Conservation (phyloP, 2,329 filamentous ascomycete species). For the Pseudofabraea citricarpa region DNA sequence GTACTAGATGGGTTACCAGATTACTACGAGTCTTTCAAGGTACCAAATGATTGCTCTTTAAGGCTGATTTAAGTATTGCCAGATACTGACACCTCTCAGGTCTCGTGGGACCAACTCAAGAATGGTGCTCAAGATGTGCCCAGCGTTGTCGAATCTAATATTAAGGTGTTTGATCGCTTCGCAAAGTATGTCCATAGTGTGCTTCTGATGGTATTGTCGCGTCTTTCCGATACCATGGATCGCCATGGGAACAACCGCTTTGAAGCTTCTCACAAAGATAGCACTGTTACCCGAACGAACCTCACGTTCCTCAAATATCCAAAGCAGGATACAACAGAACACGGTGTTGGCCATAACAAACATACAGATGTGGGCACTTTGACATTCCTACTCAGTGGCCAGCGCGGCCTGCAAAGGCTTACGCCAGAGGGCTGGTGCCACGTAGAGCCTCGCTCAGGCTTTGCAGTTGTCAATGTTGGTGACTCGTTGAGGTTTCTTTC, state of each 20-base stretch:
- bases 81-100: background rate
- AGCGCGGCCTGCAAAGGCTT: slow-evolving; percentile 1
- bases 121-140: slow-evolving; percentile 1
- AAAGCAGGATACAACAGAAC: slow-evolving; percentile 1
- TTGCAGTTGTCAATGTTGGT: slow-evolving; percentile 2
- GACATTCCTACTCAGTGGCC: slow-evolving; percentile 1
- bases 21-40: slow-evolving; percentile 6
- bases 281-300: slow-evolving; percentile 1
- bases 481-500: slow-evolving; percentile 3
- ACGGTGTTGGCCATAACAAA: slow-evolving; percentile 2
- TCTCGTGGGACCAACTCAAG: slow-evolving; percentile 1
- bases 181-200: background rate
- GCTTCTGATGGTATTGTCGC: slow-evolving; percentile 1
- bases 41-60: background rate
- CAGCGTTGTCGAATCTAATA: background rate
- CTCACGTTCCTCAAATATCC: slow-evolving; percentile 5
- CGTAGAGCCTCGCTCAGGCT: slow-evolving; percentile 1
- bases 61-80: background rate
- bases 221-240: slow-evolving; percentile 2
- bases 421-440: background rate
- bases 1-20: slow-evolving; percentile 1
- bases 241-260: slow-evolving; percentile 2
- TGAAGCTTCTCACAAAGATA: slow-evolving; percentile 1
- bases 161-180: slow-evolving; percentile 2
- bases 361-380: slow-evolving; percentile 2